Evolutionary conservation across 2,329 filamentous ascomycete genomes (phyloP).

Genomic region (Trichoderma sp.): DNA sequence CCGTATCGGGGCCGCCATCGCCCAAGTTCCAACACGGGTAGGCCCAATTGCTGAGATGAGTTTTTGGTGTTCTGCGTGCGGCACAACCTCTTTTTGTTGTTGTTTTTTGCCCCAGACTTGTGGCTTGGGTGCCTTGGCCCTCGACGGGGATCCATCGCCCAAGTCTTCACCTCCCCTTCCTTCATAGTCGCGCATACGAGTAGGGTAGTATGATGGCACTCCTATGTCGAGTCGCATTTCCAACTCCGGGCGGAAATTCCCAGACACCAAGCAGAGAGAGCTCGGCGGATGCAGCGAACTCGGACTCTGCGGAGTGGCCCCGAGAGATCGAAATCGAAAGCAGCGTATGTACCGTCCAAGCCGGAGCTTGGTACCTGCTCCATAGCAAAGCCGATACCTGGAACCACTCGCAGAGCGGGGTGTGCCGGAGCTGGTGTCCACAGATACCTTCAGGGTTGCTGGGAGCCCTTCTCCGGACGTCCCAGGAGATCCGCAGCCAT

Average conservation of each 20-base stretch:
- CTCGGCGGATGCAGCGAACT: neutral
- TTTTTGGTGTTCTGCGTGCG: neutral
- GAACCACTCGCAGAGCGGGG: neutral
- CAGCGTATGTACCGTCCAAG: no score
- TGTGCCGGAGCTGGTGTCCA: neutral
- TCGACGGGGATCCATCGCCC: neutral
- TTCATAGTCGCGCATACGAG: neutral
- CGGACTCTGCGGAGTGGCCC: slow-evolving; percentile 13
- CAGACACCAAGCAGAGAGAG: neutral
- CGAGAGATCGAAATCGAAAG: no score
- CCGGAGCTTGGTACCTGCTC: no score
- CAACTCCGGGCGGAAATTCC: no score
- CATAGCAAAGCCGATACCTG: neutral
- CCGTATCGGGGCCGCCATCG: neutral
- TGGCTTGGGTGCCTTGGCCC: slow-evolving; percentile 10
- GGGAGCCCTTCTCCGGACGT: slow-evolving; percentile 25
- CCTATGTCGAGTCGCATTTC: neutral
- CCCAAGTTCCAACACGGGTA: neutral
- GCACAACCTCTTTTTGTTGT: neutral
- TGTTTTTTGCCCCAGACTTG: slow-evolving; percentile 5
- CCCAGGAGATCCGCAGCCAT: slow-evolving; percentile 24
- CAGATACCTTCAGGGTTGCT: slow-evolving; percentile 2
- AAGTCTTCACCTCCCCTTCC: no score
- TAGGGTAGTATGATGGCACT: neutral
- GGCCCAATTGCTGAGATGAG: neutral